These are phyloP conservation scores for Tylopilus sp. DNA, from an alignment of 1,284 basidiomycete genomes.

Conservation along the genomic window DNA sequence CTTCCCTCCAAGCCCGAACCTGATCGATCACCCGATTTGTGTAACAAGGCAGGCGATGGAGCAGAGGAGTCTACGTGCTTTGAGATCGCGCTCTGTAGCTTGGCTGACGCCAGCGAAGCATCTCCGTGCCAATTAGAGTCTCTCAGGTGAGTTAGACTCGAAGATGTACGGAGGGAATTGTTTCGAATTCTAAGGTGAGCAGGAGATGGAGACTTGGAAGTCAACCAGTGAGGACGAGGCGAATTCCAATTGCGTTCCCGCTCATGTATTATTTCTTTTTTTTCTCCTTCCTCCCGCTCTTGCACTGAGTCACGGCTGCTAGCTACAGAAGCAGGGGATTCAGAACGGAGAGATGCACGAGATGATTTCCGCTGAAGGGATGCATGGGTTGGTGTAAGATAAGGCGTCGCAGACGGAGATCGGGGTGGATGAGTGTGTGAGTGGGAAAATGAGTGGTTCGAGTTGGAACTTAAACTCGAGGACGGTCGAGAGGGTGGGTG, in stretches of 20 bases:
- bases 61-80: neutral
- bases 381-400: constrained; percentile 32
- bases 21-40: constrained; percentile 5
- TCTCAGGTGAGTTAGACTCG: constrained; percentile 18
- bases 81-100: constrained; percentile 1
- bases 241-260: constrained; percentile 60
- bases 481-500: constrained; percentile 32
- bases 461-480: constrained; percentile 32
- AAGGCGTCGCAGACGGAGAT: constrained; percentile 34
- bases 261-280: constrained; percentile 39
- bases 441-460: constrained; percentile 34
- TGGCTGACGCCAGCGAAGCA: constrained; percentile 3
- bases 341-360: constrained; percentile 35
- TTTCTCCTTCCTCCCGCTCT: constrained; percentile 35
- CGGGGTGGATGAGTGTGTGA: constrained; percentile 34
- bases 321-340: constrained; percentile 40
- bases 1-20: constrained; percentile 1
- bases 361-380: constrained; percentile 33
- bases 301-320: constrained; percentile 36
- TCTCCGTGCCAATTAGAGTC: constrained; percentile 13
- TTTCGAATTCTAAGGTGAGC: constrained; percentile 5
- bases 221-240: constrained; percentile 48
- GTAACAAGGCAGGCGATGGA: constrained; percentile 1
- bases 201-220: constrained; percentile 21
- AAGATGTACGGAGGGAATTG: constrained; percentile 16